Base-by-base conservation (phyloP, 2,329 filamentous ascomycete species). In the Basipetospora chlamydospora region DNA sequence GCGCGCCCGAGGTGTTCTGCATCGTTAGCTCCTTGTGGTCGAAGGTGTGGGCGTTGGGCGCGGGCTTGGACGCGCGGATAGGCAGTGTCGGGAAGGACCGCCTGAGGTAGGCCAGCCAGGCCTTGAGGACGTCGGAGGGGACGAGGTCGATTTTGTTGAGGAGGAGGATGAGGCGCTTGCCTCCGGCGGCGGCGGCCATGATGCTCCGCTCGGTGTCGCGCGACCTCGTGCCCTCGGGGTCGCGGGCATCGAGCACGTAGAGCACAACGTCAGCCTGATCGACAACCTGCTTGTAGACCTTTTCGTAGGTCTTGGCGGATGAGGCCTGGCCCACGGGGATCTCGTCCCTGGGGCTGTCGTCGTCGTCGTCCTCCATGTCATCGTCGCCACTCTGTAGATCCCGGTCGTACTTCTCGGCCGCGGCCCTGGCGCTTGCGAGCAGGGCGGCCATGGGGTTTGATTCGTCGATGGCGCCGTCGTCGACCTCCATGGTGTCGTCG, bases 121-220 rank as follows among this genome's bases (percentile, higher is more conserved):
- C 75, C 54, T 83, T 84, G 30, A 95, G 73, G 10, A 88, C 80
- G 32, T 77, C 68, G 16, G 83, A 75, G 3, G 87, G 87, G 31
- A 95, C 72, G 39, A 95, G 70, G 55, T 95, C 87, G 54, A 93
- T 87, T 72, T 95, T 95, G 77, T 95, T 95, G 46, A 95, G 67
- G 40, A 95, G 74, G 41, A 95, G 74, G 41, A 95, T 93, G 41
- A 95, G 68, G 36, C 87, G 73, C 66, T 95, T 95, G 46, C 78
- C 79, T 39, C 81, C 82, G 20, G 70, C 71, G 11, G 84, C 81
- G 8, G 84, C 80, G n/a, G 85, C 80, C 80, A 92, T 87, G 55
- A 95, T 77, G 59, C 81, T 78, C 42, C 84, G 79, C 66, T 95
- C 87, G 30, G 95, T 80, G 45, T 93, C 85, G 53, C 80, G 81